Conservation (phyloP, 345 rosid genomes). For the Carallia brachiata region DNA sequence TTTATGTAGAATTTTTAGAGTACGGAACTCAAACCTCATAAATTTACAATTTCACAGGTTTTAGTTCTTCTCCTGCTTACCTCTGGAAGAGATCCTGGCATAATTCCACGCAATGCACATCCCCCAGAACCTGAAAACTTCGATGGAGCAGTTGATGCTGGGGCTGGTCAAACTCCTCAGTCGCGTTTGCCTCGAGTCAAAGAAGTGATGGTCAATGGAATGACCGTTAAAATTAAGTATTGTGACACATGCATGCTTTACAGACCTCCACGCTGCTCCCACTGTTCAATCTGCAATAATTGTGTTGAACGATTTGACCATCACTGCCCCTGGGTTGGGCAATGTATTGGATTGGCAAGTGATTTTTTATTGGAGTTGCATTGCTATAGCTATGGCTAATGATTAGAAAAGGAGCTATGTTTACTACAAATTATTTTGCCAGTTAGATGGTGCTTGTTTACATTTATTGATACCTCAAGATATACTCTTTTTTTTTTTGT, state of each 20-base stretch:
- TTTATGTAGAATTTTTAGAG: neutral
- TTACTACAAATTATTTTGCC: neutral
- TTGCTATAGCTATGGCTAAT: neutral
- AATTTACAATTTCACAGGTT: conserved; percentile 12
- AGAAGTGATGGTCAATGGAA: conserved; percentile 29
- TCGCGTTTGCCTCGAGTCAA: conserved; percentile 27
- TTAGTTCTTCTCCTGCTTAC: conserved; percentile 33
- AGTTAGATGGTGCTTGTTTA: neutral
- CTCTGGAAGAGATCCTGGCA: conserved; percentile 40
- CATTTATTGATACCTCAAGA: no score
- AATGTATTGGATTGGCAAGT: conserved; percentile 35
- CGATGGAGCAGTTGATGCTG: conserved; percentile 27
- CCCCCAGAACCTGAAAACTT: conserved; percentile 36
- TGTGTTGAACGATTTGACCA: conserved; percentile 37
- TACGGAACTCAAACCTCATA: neutral
- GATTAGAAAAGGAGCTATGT: no score
- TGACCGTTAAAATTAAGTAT: conserved; percentile 23
- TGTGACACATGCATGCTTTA: conserved; percentile 40
- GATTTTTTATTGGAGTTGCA: neutral
- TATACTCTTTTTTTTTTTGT: neutral
- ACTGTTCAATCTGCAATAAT: conserved; percentile 37
- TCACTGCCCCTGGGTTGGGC: conserved; percentile 42
- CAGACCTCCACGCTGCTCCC: conserved; percentile 40
- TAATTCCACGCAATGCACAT: conserved; percentile 33
- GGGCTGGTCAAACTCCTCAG: conserved; percentile 35